A percentile compares a stretch with the other conserved stretches of the same genome.
Evolutionary conservation across 192 early-diverging fungal genomes (phyloP).

Genomic region (Lobosporangium transversale): DNA sequence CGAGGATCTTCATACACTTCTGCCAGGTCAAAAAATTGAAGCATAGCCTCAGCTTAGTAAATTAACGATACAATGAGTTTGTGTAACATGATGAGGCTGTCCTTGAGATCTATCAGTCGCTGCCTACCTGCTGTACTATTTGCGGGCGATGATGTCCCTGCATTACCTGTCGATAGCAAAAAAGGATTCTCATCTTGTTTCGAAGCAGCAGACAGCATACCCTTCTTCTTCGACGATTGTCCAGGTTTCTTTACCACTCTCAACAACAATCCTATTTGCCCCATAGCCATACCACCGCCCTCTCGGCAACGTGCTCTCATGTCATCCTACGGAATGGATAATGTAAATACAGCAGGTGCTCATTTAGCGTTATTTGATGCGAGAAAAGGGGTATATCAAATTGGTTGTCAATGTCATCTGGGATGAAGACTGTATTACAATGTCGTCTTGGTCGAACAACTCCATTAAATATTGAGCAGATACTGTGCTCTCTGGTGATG

Average conservation of each 20-base stretch:
- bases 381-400: background rate
- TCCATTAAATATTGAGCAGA: slow-evolving; percentile 15
- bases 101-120: too few relatives aligned
- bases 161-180: slow-evolving; percentile 1
- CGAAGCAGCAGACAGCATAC: background rate
- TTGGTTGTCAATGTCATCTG: background rate
- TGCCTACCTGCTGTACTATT: slow-evolving; percentile 1
- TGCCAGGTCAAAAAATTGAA: background rate
- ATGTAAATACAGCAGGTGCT: too few relatives aligned
- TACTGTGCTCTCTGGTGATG: slow-evolving; percentile 8
- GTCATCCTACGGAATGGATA: slow-evolving; percentile 9
- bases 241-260: slow-evolving; percentile 11
- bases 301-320: slow-evolving; percentile 9
- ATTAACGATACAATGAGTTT: too few relatives aligned
- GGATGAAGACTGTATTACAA: slow-evolving; percentile 14
- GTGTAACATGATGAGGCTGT: too few relatives aligned
- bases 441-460: slow-evolving; percentile 18
- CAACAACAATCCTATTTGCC: slow-evolving; percentile 21
- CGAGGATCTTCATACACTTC: background rate
- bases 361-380: too few relatives aligned
- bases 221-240: slow-evolving; percentile 12
- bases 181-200: slow-evolving; percentile 40
- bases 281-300: slow-evolving; percentile 9
- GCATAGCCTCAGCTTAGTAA: too few relatives aligned
- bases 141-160: background rate